phyloP scores from a whole-genome alignment of 148 eudicot genomes.

The Rhododendron henanense region DNA sequence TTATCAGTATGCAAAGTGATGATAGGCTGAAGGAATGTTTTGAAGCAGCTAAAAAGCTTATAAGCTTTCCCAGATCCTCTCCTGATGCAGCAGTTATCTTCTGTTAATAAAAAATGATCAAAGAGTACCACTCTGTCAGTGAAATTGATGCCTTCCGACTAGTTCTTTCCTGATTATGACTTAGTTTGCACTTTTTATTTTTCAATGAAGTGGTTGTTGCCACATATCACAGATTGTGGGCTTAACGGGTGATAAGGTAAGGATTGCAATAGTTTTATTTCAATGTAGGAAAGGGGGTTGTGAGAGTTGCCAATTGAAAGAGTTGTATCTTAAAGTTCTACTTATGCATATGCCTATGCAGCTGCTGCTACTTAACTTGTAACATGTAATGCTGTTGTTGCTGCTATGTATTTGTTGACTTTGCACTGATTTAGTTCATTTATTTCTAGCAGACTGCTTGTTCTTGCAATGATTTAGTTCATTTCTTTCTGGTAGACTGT shows the following conservation, averaged over 20 bases:
- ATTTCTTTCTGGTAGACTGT: too few species aligned
- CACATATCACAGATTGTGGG: background rate
- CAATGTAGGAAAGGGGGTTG: background rate
- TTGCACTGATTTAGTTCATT: background rate
- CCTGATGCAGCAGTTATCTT: background rate
- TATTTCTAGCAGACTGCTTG: background rate
- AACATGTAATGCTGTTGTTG: background rate
- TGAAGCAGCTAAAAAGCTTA: background rate
- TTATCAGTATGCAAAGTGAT: background rate
- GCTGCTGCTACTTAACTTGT: background rate
- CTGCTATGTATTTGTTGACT: background rate
- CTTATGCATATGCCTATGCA: background rate
- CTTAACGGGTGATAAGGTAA: background rate
- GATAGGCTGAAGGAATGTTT: background rate
- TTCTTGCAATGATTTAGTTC: too few species aligned
- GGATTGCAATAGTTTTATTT: background rate
- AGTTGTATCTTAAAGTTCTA: background rate
- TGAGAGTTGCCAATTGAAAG: background rate
- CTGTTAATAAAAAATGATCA: background rate
- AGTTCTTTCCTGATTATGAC: background rate
- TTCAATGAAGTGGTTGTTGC: background rate
- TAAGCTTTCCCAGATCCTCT: conserved; percentile 7
- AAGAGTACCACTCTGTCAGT: background rate
- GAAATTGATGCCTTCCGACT: background rate
- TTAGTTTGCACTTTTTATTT: background rate